These are phyloP conservation scores for Melanogaster broomeanus DNA, from an alignment of 768 basidiomycete species.

Conservation along the genomic window DNA sequence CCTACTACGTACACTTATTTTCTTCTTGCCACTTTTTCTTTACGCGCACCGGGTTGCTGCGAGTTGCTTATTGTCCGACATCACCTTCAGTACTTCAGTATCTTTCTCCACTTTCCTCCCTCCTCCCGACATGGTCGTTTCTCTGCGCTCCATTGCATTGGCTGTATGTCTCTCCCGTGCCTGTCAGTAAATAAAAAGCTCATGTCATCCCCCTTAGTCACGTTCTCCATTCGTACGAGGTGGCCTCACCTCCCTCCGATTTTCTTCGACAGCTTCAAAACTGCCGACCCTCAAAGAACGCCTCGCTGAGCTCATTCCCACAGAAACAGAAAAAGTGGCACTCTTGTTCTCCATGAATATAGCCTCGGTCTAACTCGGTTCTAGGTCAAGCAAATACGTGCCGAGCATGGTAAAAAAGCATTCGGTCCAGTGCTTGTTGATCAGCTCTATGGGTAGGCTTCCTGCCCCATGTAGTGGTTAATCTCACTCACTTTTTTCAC, in stretches of 20 bases:
- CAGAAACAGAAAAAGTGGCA: slow-evolving; percentile 55
- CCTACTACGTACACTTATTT: too few relatives aligned
- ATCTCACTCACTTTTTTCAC: slow-evolving; percentile 4
- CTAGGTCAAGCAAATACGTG: slow-evolving; percentile 82
- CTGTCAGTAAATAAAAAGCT: slow-evolving; percentile 28
- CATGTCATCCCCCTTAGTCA: slow-evolving; percentile 37
- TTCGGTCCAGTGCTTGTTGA: slow-evolving; percentile 92
- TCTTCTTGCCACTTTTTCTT: too few relatives aligned
- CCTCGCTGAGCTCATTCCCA: slow-evolving; percentile 90
- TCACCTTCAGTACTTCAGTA: too few relatives aligned
- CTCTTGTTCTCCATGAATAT: background rate
- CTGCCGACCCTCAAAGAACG: slow-evolving; percentile 87
- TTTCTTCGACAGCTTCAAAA: slow-evolving; percentile 66
- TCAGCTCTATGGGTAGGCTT: slow-evolving; percentile 78
- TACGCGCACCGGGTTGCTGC: too few relatives aligned
- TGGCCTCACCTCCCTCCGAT: slow-evolving; percentile 50
- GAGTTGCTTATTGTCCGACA: too few relatives aligned
- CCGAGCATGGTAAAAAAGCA: slow-evolving; percentile 87
- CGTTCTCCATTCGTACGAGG: slow-evolving; percentile 49
- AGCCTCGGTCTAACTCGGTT: slow-evolving; percentile 4
- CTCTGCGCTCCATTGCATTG: slow-evolving; percentile 36
- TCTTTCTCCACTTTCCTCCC: too few relatives aligned
- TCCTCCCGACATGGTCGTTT: slow-evolving; percentile 46
- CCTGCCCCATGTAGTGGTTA: background rate
- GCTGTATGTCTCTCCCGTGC: slow-evolving; percentile 37